Conservation (phyloP, 2,329 filamentous ascomycete genomes). For the Apiospora phragmitis region DNA sequence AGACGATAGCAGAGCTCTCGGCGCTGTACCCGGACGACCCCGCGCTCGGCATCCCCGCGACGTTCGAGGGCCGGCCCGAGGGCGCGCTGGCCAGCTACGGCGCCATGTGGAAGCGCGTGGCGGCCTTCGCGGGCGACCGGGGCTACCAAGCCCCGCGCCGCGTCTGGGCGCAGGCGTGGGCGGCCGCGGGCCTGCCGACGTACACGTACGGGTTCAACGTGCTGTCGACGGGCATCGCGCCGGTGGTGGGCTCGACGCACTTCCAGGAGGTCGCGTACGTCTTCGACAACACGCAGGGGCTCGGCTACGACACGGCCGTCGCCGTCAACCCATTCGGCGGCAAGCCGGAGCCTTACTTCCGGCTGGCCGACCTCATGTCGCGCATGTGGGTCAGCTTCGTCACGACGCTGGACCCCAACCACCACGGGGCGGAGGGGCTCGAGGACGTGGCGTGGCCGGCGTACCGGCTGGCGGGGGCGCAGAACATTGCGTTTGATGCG, state of each 20-base stretch:
- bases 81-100: slow-evolving; percentile 38
- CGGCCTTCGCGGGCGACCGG: slow-evolving; percentile 55
- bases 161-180: slow-evolving; percentile 52
- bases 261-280: slow-evolving; percentile 54
- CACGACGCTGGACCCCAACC: slow-evolving; percentile 45
- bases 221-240: slow-evolving; percentile 27
- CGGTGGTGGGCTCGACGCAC: slow-evolving; percentile 31
- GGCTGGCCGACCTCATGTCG: slow-evolving; percentile 47
- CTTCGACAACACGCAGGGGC: slow-evolving; percentile 50
- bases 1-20: slow-evolving; percentile 36
- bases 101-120: slow-evolving; percentile 53
- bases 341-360: slow-evolving; percentile 40
- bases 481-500: slow-evolving; percentile 14
- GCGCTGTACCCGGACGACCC: slow-evolving; percentile 52
- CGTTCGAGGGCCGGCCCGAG: slow-evolving; percentile 26
- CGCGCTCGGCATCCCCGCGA: slow-evolving; percentile 47
- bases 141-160: slow-evolving; percentile 57
- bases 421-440: slow-evolving; percentile 4
- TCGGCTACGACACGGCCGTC: slow-evolving; percentile 38
- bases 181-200: slow-evolving; percentile 45
- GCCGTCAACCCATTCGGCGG: slow-evolving; percentile 37
- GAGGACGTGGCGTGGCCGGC: not conserved
- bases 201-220: slow-evolving; percentile 46
- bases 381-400: slow-evolving; percentile 53
- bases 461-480: slow-evolving; percentile 22